Evolutionary conservation across 306 rosid genomes (phyloP), one percentile per base, ranked within the genome.

Genomic region (Vigna radiata): DNA sequence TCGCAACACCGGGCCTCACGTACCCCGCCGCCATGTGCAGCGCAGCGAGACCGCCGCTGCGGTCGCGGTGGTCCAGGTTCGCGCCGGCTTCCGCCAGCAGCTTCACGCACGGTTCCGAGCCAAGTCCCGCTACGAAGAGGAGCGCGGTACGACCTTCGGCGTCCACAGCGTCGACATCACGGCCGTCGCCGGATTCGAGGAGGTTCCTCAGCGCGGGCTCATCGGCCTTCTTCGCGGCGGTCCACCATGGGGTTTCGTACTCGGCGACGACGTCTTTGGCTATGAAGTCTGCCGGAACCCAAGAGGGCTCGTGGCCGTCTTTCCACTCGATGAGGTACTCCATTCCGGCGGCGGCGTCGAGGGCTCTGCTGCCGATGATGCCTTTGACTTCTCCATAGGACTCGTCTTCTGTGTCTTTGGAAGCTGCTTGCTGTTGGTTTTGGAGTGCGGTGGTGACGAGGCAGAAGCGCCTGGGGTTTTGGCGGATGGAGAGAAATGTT

Each of bases 191-290:
- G 23, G 90, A 29, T 13, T 74, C 77, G 3, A 94, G 14, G 8
- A 94, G 74, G 10, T 50, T 16, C 7, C 56, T 50, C 3, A 91
- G 77, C 0, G 89, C 85, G 1, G 81, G 19, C 7, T 85, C 83
- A 80, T 94, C 91, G 53, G 95, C 93, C 46, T 91, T 91, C 62
- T 82, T 90, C 1, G 96, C 98, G 21, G 98, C 93, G 13, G 86
- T 90, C 98, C 97, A 94, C 97, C 98, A 94, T 0, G 96, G 91
- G 1, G 89, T 80, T 15, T 94, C 98, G 81, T 88, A 94, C 66
- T 94, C 95, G 8, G 97, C 82, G 2, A 94, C 74, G 6, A 94
- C 95, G 70, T 94, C 97, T 54, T 85, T 85, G 6, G 97, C 95
- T 11, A 92, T 89, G 88, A 74, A 94, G 54, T 90, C 91, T 0